Base-by-base conservation (phyloP, 2,329 filamentous ascomycete genomes). In the Verruconis gallopava region DNA sequence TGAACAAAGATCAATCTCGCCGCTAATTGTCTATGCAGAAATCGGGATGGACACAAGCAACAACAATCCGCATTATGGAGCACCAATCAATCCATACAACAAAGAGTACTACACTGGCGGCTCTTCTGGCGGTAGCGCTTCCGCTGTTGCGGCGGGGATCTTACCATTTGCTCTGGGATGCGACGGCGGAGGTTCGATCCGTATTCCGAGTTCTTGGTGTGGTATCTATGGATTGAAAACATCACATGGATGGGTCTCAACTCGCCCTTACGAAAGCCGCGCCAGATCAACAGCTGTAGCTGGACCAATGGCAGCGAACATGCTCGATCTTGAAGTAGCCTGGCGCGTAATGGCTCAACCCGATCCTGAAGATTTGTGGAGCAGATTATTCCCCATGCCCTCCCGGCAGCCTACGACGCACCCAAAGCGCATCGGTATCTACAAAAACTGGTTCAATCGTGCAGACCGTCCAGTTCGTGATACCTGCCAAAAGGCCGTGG, bases 201-300 rank as follows among this genome's bases (percentile, higher is more conserved):
- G 85, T 30, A 73, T 91, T 32, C 85, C 85, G 0, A 64, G 77
- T 1, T 69, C 72, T 21, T 89, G 82, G 63, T 91, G 84, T 56
- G 84, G 85, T 37, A 64, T 85, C 18, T 93, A 81, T 59, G 85
- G 85, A 2, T 68, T 94, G 45, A 93, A 94, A 60, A 68, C 84
- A 1, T 79, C 76, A 0, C 81, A 91, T 55, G 74, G 79, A 52
- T 78, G 85, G 30, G 72, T 82, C 4, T 72, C 72, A 34, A 67
- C 47, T 38, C 65, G 67, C 3, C 81, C 81, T 0, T 71, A 73
- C 1, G 60, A 66, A 12, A 73, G 73, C 44, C 67, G 75, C 40
- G 72, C 72, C 18, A 67, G 69, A 25, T 80, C 73, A 0, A 77
- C 76, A 22, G 73, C 72, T 43, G 79, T 91, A 13, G 66, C 73